These are phyloP conservation scores for Aspergillus kassunensis DNA, from an alignment of 495 filamentous ascomycete species.

Conservation along the genomic window DNA sequence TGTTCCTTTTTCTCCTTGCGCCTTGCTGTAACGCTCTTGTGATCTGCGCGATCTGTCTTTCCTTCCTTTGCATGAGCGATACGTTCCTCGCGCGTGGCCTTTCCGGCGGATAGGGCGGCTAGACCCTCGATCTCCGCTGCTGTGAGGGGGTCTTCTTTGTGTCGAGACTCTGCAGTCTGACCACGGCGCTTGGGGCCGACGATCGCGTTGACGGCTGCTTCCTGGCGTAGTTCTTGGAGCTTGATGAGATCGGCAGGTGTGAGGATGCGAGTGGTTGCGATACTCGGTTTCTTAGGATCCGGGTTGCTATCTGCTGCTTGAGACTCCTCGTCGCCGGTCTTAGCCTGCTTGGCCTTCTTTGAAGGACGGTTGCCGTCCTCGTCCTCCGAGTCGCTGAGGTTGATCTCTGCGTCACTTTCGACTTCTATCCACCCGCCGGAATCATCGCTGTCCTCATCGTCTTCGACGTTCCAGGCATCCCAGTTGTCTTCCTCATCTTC, in stretches of 20 bases:
- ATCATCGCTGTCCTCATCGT: constrained; percentile 65
- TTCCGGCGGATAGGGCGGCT: constrained; percentile 62
- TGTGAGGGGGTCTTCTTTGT: constrained; percentile 79
- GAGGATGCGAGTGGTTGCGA: constrained; percentile 83
- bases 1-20: constrained; percentile 78
- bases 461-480: constrained; percentile 82
- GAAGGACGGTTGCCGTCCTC: constrained; percentile 55
- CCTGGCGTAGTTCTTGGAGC: constrained; percentile 75
- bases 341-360: constrained; percentile 53
- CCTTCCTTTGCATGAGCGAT: constrained; percentile 74
- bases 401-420: constrained; percentile 74
- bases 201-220: constrained; percentile 64
- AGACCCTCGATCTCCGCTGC: constrained; percentile 79
- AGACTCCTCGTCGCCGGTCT: constrained; percentile 22
- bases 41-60: constrained; percentile 66
- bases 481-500: constrained; percentile 66
- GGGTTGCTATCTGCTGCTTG: constrained; percentile 16
- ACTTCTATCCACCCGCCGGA: constrained; percentile 93
- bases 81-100: constrained; percentile 75
- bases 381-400: constrained; percentile 69
- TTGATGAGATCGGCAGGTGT: constrained; percentile 91
- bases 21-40: constrained; percentile 76
- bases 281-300: constrained; percentile 51
- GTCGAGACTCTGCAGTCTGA: constrained; percentile 45
- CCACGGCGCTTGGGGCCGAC: constrained; percentile 42